Evolutionary conservation across 2,329 filamentous ascomycete genomes (phyloP), one percentile per base, ranked within the genome.

Genomic region (Lojkania enalia): DNA sequence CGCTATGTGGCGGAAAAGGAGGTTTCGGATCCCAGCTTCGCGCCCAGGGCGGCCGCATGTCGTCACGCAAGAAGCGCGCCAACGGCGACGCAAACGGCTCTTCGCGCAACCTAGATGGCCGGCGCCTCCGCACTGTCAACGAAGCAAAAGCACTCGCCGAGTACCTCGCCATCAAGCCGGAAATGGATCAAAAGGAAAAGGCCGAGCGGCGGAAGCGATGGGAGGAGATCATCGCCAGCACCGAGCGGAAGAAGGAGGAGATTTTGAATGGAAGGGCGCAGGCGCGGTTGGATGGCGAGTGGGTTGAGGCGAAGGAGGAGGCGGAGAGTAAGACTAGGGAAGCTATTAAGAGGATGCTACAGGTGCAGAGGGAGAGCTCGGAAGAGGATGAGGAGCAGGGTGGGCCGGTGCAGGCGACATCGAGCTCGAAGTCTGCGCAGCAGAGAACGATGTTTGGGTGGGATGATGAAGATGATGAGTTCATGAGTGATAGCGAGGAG

Each of bases 1-100:
- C 87, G 4, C 74, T 96, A 29, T 88, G 86, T 58, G 94, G 95
- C 74, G 95, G 95, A 66, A 99, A 99, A 68, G 94, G 94, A 71
- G 94, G 94, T 63, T 99, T 99, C 67, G 94, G 94, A 42, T 97
- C 92, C 1, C 95, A 99, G 70, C 84, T 99, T 27, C 89, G 95
- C 64, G 94, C 95, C 0, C 94, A 94, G 2, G 94, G 95, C 65
- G 94, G 95, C 30, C 92, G 95, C 74, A 99, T 99, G 94, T 95
- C 90, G 2, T 92, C 88, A n/a, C 83, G 85, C 58, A 95, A 95
- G 76, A 94, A 92, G 78, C 86, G 86, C 63, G 86, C 86, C 44
- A 83, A 88, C 58, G 85, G 83, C 41, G 90, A 95, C 27, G 85
- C 90, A 50, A 92, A 95, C 62, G 91, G 85, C 18, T 96, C 91